Evolutionary conservation across 2,329 filamentous ascomycete genomes (phyloP).

Genomic region (Metarhizium sp.): DNA sequence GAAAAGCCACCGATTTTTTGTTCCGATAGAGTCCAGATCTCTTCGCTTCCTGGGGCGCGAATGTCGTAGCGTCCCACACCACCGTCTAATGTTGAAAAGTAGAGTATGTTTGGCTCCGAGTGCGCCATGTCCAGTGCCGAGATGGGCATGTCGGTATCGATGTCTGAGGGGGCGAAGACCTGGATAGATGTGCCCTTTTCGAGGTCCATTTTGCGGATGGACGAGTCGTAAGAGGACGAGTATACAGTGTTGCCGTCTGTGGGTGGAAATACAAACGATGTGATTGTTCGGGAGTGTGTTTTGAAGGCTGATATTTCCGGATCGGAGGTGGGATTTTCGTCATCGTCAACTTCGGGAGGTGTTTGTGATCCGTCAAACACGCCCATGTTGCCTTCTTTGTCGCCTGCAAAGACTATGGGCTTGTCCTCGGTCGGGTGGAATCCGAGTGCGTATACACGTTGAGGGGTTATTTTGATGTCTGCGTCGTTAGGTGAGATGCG

Average conservation of each 20-base stretch:
- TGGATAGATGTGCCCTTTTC: slow-evolving; percentile 71
- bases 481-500: neutral
- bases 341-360: slow-evolving; percentile 47
- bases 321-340: slow-evolving; percentile 57
- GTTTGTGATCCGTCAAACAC: slow-evolving; percentile 82
- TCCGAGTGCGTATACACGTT: slow-evolving; percentile 75
- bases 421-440: slow-evolving; percentile 86
- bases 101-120: slow-evolving; percentile 61
- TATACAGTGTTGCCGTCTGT: slow-evolving; percentile 67
- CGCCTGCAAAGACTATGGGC: slow-evolving; percentile 82
- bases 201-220: slow-evolving; percentile 79
- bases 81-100: slow-evolving; percentile 82
- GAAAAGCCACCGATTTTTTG: slow-evolving; percentile 96
- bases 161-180: slow-evolving; percentile 65
- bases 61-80: slow-evolving; percentile 73
- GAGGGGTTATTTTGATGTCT: slow-evolving; percentile 88
- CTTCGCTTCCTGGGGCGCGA: slow-evolving; percentile 46
- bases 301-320: slow-evolving; percentile 86
- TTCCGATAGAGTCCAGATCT: slow-evolving; percentile 69
- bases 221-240: slow-evolving; percentile 86
- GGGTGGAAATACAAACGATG: slow-evolving; percentile 69
- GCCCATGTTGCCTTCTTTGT: slow-evolving; percentile 85
- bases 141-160: slow-evolving; percentile 64
- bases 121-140: slow-evolving; percentile 74
- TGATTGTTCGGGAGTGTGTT: slow-evolving; percentile 80